Percentiles rank a stretch among this genome's conserved stretches.
phyloP scores from a whole-genome alignment of 768 basidiomycete genomes.

The Serpula lacrymans region DNA sequence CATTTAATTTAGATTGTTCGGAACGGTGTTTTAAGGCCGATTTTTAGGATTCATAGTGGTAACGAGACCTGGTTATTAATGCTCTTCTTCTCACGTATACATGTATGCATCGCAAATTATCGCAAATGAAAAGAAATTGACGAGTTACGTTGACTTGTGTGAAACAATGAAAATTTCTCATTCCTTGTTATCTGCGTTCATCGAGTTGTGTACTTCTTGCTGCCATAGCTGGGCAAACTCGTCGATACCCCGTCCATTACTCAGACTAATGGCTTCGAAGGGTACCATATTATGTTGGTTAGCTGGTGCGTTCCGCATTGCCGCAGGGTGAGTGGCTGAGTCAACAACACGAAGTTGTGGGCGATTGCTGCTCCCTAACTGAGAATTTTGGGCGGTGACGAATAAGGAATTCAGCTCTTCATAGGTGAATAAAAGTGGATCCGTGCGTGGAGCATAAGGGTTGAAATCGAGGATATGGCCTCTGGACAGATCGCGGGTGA shows the following conservation, averaged over 20 bases:
- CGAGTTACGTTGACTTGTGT: too few relatives aligned
- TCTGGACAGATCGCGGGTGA: constrained; percentile 74
- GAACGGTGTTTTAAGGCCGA: too few relatives aligned
- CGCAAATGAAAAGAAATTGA: too few relatives aligned
- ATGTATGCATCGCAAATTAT: too few relatives aligned
- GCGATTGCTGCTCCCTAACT: constrained; percentile 1
- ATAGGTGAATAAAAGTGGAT: constrained; percentile 82
- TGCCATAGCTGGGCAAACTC: constrained; percentile 72
- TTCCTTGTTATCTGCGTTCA: too few relatives aligned
- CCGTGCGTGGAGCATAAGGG: constrained; percentile 83
- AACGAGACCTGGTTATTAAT: too few relatives aligned
- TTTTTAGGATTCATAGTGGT: too few relatives aligned
- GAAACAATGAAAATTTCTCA: too few relatives aligned
- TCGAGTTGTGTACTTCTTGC: too few relatives aligned
- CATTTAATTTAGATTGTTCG: too few relatives aligned
- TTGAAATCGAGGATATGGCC: constrained; percentile 91
- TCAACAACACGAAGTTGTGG: constrained; percentile 66
- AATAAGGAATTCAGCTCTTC: constrained; percentile 57
- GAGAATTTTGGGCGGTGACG: not conserved
- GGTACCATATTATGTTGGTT: constrained; percentile 91
- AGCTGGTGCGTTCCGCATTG: constrained; percentile 62
- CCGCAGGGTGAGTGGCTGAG: constrained; percentile 68
- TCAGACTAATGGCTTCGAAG: constrained; percentile 78
- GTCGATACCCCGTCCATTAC: constrained; percentile 65
- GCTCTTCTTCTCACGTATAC: too few relatives aligned